Percentiles rank a stretch among this genome's conserved stretches.
Conservation (phyloP, 164 flowering plant genomes). For the Aristolochia californica region DNA sequence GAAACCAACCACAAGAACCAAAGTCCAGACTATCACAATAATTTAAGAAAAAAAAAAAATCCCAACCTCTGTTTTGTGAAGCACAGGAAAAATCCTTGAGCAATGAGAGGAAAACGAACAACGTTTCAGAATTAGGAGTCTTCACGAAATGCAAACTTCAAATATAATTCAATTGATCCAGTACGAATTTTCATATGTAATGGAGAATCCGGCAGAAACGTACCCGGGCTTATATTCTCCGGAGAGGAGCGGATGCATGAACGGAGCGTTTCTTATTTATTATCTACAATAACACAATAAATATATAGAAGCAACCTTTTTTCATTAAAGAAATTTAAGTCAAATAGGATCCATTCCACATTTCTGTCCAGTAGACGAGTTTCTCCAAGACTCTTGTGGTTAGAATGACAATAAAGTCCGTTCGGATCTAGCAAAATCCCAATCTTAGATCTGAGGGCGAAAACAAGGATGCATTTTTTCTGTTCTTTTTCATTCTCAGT, state of each 20-base stretch:
- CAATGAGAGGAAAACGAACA: not conserved
- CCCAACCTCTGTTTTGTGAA: not conserved
- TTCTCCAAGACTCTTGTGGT: not conserved
- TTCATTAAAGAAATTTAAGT: too few relatives aligned
- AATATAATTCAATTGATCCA: not conserved
- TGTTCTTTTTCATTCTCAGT: too few relatives aligned
- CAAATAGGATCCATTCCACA: too few relatives aligned
- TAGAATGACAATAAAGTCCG: not conserved
- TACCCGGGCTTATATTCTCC: not conserved
- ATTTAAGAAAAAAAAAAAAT: not conserved
- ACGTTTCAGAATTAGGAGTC: not conserved
- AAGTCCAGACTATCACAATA: too few relatives aligned
- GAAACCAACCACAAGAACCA: too few relatives aligned
- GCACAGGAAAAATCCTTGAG: not conserved
- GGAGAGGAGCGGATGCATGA: slow-evolving; percentile 1
- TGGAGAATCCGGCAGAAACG: not conserved
- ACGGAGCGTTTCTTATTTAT: slow-evolving; percentile 1
- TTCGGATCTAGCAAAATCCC: too few relatives aligned
- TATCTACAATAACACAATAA: not conserved
- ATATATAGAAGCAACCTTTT: not conserved
- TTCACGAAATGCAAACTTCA: not conserved
- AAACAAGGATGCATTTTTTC: too few relatives aligned
- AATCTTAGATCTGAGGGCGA: too few relatives aligned
- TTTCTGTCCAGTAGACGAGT: not conserved
- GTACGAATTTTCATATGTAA: not conserved